Evolutionary conservation across 2,329 filamentous ascomycete species (phyloP).

Genomic region (Amphichorda felina): DNA sequence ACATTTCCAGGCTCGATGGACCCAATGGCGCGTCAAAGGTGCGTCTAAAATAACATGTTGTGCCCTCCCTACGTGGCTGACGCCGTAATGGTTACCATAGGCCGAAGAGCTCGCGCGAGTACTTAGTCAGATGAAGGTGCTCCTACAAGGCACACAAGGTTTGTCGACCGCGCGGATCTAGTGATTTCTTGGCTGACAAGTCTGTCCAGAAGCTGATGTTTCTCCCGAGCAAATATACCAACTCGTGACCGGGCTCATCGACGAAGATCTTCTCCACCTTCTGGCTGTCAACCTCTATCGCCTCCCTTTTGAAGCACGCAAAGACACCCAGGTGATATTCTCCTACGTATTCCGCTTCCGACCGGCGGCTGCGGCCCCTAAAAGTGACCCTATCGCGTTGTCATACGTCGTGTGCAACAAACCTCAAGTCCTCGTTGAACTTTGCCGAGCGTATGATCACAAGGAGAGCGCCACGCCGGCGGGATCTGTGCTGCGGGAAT

Average conservation of each 20-base stretch:
- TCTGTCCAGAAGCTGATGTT: slow-evolving; percentile 62
- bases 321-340: slow-evolving; percentile 92
- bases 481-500: slow-evolving; percentile 78
- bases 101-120: slow-evolving; percentile 80
- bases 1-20: slow-evolving; percentile 39
- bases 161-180: too few relatives aligned
- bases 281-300: slow-evolving; percentile 74
- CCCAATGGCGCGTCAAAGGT: slow-evolving; percentile 36
- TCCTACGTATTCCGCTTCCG: slow-evolving; percentile 90
- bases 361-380: slow-evolving; percentile 51
- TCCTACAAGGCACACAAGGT: slow-evolving; percentile 91
- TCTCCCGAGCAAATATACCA: slow-evolving; percentile 81
- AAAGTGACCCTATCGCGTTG: slow-evolving; percentile 70
- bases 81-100: slow-evolving; percentile 21
- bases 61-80: background rate
- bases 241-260: slow-evolving; percentile 72
- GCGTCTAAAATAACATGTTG: slow-evolving; percentile 1
- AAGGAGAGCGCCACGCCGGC: slow-evolving; percentile 87
- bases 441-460: slow-evolving; percentile 83
- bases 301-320: slow-evolving; percentile 89
- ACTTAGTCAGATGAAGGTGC: slow-evolving; percentile 80
- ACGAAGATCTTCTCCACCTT: slow-evolving; percentile 78
- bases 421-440: slow-evolving; percentile 74
- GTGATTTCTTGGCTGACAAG: background rate
- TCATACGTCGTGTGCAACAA: slow-evolving; percentile 80